These are phyloP conservation scores for Blastobotrys petasosporus DNA, from an alignment of 1,139 yeast genomes.

Conservation along the genomic window DNA sequence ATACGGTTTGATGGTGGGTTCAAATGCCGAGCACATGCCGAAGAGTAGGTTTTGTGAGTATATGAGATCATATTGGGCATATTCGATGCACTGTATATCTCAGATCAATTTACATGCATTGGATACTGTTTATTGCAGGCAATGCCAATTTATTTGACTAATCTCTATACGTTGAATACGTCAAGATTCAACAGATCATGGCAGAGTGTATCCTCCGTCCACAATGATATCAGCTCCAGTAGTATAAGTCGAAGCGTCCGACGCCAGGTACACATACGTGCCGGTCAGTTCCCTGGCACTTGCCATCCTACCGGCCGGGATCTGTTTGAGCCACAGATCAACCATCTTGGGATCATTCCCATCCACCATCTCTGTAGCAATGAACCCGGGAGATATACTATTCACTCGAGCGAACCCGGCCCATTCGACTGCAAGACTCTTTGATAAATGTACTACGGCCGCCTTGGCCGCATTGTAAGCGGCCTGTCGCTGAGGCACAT, in stretches of 20 bases:
- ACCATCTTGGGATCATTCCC: not conserved
- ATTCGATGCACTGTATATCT: no score
- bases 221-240: slow-evolving; percentile 73
- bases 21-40: no score
- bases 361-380: slow-evolving; percentile 46
- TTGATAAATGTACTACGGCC: slow-evolving; percentile 66
- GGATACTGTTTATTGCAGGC: no score
- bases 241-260: slow-evolving; percentile 71
- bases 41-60: no score
- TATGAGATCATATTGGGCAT: no score
- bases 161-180: no score
- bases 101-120: no score
- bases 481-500: slow-evolving; percentile 75
- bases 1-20: no score
- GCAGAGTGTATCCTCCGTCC: slow-evolving; percentile 54
- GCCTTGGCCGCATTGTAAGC: slow-evolving; percentile 82
- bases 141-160: no score
- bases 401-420: slow-evolving; percentile 74
- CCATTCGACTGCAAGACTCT: slow-evolving; percentile 78
- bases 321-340: not conserved
- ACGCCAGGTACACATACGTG: slow-evolving; percentile 72
- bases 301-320: slow-evolving; percentile 43
- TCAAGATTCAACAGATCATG: no score
- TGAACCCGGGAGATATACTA: slow-evolving; percentile 74
- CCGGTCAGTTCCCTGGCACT: slow-evolving; percentile 70